Conservation (phyloP, 2,329 filamentous ascomycete genomes). For the Phaeosphaeria sp. region DNA sequence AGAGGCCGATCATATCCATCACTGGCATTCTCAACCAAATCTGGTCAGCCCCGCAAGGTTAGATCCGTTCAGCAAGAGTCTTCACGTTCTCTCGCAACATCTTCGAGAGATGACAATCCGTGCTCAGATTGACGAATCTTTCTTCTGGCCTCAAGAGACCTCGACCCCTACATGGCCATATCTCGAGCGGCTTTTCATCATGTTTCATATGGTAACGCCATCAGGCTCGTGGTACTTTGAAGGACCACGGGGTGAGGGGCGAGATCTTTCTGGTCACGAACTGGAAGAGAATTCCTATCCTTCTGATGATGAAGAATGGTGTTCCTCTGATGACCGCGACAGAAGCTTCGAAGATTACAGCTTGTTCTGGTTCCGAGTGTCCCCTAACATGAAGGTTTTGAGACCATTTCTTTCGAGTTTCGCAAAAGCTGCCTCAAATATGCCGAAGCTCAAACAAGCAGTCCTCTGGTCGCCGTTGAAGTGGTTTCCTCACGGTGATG, state of each 20-base stretch:
- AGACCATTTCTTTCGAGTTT: neutral
- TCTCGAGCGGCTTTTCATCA: conserved; percentile 11
- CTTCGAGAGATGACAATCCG: conserved; percentile 7
- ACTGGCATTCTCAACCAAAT: conserved; percentile 2
- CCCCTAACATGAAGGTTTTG: neutral
- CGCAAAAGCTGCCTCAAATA: neutral
- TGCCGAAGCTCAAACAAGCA: neutral
- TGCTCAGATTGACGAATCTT: conserved; percentile 9
- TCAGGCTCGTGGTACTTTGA: conserved; percentile 21
- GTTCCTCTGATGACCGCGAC: neutral
- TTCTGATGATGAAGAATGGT: neutral
- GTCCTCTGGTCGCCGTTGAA: neutral
- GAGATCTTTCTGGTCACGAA: neutral
- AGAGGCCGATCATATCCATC: neutral
- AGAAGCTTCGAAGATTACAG: neutral
- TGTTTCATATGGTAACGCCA: conserved; percentile 11
- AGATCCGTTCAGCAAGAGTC: conserved; percentile 19
- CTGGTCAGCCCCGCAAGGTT: conserved; percentile 5
- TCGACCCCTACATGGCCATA: conserved; percentile 14
- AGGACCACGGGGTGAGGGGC: conserved; percentile 11
- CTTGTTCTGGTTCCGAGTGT: neutral
- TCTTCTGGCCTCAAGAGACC: conserved; percentile 16
- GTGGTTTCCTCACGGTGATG: neutral
- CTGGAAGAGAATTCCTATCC: neutral
- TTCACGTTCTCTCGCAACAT: conserved; percentile 17